Conservation (phyloP, 2,329 filamentous ascomycete genomes). For the Paracorniculantispora psalliotae region DNA sequence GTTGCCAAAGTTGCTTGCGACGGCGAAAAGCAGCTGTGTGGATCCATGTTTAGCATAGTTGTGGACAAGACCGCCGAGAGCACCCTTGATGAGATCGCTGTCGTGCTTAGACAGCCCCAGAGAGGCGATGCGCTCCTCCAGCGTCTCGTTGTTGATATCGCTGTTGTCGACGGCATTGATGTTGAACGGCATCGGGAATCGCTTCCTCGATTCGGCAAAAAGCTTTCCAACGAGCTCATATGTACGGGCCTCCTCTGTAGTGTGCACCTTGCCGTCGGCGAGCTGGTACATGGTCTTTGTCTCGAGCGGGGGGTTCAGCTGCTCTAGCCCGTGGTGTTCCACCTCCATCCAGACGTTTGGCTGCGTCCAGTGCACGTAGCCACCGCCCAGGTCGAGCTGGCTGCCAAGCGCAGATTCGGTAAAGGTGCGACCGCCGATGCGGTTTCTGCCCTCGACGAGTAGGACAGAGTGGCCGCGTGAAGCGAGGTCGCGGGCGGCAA, state of each 20-base stretch:
- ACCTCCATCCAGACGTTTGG: not conserved
- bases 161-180: not conserved
- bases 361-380: constrained; percentile 2
- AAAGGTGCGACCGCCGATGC: not conserved
- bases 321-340: not conserved
- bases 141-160: not conserved
- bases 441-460: not conserved
- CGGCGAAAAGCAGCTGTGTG: not conserved
- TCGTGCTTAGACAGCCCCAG: not conserved
- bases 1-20: not conserved
- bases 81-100: not conserved
- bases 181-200: not conserved
- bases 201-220: not conserved
- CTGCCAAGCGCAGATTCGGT: not conserved
- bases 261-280: not conserved
- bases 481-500: not conserved
- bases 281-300: not conserved
- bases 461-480: not conserved
- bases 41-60: not conserved
- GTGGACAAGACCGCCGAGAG: not conserved
- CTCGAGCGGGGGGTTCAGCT: not conserved
- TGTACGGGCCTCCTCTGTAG: not conserved
- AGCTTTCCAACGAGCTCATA: not conserved
- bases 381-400: not conserved
- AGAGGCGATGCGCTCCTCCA: not conserved